A percentile compares a stretch with the other conserved stretches of the same genome.
Conservation (phyloP, 345 rosid species). For the Heritiera fomes region DNA sequence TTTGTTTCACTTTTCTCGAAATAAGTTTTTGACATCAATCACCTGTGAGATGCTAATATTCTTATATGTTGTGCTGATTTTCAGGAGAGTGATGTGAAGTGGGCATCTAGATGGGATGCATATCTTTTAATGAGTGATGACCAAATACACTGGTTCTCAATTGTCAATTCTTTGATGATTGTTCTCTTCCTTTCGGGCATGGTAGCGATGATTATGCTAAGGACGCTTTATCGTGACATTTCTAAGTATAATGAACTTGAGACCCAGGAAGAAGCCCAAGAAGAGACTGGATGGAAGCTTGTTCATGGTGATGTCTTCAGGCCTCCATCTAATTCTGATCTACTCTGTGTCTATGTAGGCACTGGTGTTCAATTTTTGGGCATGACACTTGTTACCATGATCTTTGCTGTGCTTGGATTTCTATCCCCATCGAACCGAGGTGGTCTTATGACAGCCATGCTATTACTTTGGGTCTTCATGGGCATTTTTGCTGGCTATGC, state of each 20-base stretch:
- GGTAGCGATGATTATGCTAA: conserved; percentile 84
- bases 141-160: conserved; percentile 82
- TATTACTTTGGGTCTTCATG: conserved; percentile 82
- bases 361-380: conserved; percentile 79
- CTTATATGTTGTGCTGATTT: conserved; percentile 19
- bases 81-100: conserved; percentile 78
- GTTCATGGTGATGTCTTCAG: conserved; percentile 83
- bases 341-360: conserved; percentile 69
- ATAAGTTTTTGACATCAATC: neutral
- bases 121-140: conserved; percentile 79
- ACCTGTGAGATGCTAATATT: neutral
- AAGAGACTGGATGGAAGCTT: conserved; percentile 87
- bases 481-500: conserved; percentile 79
- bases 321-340: conserved; percentile 65
- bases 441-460: conserved; percentile 89
- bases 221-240: conserved; percentile 81
- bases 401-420: conserved; percentile 75
- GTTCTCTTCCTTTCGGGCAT: conserved; percentile 83
- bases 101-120: conserved; percentile 94
- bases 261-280: conserved; percentile 87
- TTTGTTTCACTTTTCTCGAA: neutral
- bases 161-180: conserved; percentile 81
- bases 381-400: conserved; percentile 74
- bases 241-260: conserved; percentile 80
- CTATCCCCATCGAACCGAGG: conserved; percentile 83